phyloP scores from a whole-genome alignment of 1,139 yeast genomes.

The Kluyveromyces sp. region DNA sequence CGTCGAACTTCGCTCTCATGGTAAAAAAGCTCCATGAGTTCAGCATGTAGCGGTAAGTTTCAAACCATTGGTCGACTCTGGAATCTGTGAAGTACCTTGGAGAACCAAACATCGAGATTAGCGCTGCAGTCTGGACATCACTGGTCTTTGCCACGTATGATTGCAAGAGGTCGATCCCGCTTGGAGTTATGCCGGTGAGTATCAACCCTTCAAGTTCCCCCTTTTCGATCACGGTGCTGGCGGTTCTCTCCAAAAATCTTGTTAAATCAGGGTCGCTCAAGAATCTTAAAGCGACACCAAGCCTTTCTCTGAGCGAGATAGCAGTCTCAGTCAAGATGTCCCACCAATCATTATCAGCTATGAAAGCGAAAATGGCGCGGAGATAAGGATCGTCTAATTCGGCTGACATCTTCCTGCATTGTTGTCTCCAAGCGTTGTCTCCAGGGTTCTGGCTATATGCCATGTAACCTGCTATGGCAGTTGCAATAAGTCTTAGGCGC shows the following conservation, averaged over 20 bases:
- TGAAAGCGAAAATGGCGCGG: conserved; percentile 86
- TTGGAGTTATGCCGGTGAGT: conserved; percentile 81
- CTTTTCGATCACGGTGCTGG: conserved; percentile 59
- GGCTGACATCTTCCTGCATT: conserved; percentile 78
- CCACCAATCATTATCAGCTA: conserved; percentile 95
- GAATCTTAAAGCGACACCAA: conserved; percentile 85
- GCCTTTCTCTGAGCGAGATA: conserved; percentile 75
- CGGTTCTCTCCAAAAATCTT: conserved; percentile 59
- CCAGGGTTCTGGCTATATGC: conserved; percentile 55
- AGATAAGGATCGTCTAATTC: conserved; percentile 86
- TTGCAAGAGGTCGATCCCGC: conserved; percentile 75
- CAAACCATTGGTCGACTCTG: conserved; percentile 72
- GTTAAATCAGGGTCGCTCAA: conserved; percentile 71
- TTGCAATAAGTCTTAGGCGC: conserved; percentile 69
- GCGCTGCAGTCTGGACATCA: conserved; percentile 88
- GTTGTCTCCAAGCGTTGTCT: conserved; percentile 92
- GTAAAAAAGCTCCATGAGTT: conserved; percentile 82
- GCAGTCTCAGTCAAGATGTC: conserved; percentile 89
- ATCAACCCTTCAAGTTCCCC: conserved; percentile 92
- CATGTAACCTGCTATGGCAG: conserved; percentile 89
- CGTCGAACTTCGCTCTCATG: conserved; percentile 78
- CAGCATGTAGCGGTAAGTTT: conserved; percentile 61
- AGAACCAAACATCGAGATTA: conserved; percentile 71
- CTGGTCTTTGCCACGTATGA: conserved; percentile 83
- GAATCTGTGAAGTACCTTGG: conserved; percentile 73